Evolutionary conservation across 306 rosid genomes (phyloP), one percentile per base, ranked within the genome.

Genomic region (Psophocarpus tetragonolobus): DNA sequence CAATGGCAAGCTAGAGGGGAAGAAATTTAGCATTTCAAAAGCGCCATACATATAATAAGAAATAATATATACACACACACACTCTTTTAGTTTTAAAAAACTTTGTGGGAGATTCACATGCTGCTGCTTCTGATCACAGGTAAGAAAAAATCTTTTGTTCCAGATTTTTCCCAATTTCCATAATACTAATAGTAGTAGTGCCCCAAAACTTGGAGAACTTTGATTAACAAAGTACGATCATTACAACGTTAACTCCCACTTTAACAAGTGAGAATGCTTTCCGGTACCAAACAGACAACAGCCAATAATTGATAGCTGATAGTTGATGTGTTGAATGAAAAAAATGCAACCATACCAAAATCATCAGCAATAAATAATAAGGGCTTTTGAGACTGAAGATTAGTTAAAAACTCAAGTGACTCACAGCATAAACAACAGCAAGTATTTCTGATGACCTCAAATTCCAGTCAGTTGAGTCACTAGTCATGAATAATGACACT

Each of bases 351-450:
- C 39, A 77, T 57, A 33, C 45, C 41, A 36, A 72, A 54, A 44
- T 33, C 32, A 72, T 72, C 26, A 54, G 12, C 30, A 72, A 56
- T 71, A 44, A 71, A 14, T 64, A 44, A 73, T 3, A 27, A 72
- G 48, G 23, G 50, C 1, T 71, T 58, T 35, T 54, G 60, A 65
- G 66, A 70, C 50, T 24, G 72, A 23, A 64, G 38, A 38, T 44
- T 66, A 20, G 70, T 36, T 83, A 73, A 48, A 78, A 61, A 74
- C 42, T 32, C 33, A 12, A 74, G 86, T 8, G 36, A 86, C 93
- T 87, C 84, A 92, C 98, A 72, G 91, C 97, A 75, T 95, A 95
- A 53, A 91, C 71, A 75, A 92, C 97, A 12, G 98, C 97, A 29
- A 95, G 58, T 63, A 87, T 36, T 88, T 95, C 97, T 4, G 98